Evolutionary conservation across 2,329 filamentous ascomycete species (phyloP), one percentile per base, ranked within the genome.

Genomic region (Teratosphaeria epicoccoides): DNA sequence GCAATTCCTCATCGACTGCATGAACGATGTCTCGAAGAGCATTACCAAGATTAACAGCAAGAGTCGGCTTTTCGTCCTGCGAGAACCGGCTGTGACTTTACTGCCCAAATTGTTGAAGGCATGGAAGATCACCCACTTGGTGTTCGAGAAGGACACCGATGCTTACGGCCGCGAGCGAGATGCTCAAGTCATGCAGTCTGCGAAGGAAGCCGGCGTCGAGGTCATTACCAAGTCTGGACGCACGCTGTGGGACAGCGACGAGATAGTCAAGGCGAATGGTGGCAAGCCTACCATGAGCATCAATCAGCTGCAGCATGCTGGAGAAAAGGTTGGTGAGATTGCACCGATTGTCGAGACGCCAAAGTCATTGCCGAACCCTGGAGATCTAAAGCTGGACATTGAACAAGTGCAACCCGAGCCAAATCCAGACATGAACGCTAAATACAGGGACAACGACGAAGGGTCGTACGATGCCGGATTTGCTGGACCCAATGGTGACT

Each of bases 111-210:
- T 89, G 1, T 85, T 88, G 73, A 80, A 81, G 59, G 76, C 78
- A 17, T 90, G 85, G 86, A 76, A 78, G 1, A 80, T 87, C 24
- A 86, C 84, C 0, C 85, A 89, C 67, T 68, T 89, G 4, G 85
- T 88, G 0, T 89, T 88, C 59, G 86, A 90, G 64, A 85, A 84
- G 61, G 86, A 89, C 60, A 87, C 84, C 0, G 86, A 90, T 70
- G 74, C 82, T 0, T 89, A 89, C 68, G 84, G 74, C 4, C 74
- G 78, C 14, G 76, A 81, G 40, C 70, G 86, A 47, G 86, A 90
- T 66, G 73, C 72, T 1, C 69, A 71, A 17, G 76, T 90, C 10
- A 68, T 75, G 28, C 66, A 74, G 14, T 68, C 82, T n/a, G 85
- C 85, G 4, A 71, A 76, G 57, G 70, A 79, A 45, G 81, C 82